Base-by-base conservation (phyloP, 2,329 filamentous ascomycete genomes). In the Amphichorda felina region DNA sequence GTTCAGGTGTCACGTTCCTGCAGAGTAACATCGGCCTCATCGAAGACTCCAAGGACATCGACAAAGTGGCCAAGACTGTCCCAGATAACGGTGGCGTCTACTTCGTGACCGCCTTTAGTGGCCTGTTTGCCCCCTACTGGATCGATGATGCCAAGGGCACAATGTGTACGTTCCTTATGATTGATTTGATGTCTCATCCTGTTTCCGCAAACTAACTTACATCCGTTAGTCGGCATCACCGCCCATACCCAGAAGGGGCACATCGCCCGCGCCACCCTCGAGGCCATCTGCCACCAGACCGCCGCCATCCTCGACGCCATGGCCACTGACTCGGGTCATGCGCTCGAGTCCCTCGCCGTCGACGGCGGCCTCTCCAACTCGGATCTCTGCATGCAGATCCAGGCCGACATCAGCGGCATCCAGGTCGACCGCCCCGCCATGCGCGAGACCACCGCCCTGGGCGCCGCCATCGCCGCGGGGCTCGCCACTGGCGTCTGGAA, bases 311-410 rank as follows among this genome's bases (percentile, higher is more conserved):
- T 88, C 19, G 74, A 83, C 48, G 79, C 83, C 36, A 88, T 88
- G 82, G 79, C 80, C 51, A 79, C 80, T 54, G 83, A 88, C 58
- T 82, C 75, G 39, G 80, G 80, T 15, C 74, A 84, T 48, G 69
- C 72, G 36, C 64, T 88, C 34, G 68, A 72, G 22, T 75, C 82
- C 54, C 66, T 88, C 14, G 77, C 79, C 26, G 83, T 88, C 14
- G 83, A 88, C 49, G 82, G 82, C 40, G 83, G 83, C 49, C 85
- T 88, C 82, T 81, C 75, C 51, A 86, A 84, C 52, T 82, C 80
- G 8, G 77, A 83, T 51, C 68, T 88, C 37, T 82, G 79, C 58
- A 88, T 88, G 83, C 82, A 74, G 36, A 83, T 80, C 6, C 84
- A 91, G 68, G 74, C 83, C 43, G 79, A 89, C 57, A 71, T 89